Evolutionary conservation across 169 alveolate genomes (phyloP).

Genomic region (Eimeria falciformis): DNA sequence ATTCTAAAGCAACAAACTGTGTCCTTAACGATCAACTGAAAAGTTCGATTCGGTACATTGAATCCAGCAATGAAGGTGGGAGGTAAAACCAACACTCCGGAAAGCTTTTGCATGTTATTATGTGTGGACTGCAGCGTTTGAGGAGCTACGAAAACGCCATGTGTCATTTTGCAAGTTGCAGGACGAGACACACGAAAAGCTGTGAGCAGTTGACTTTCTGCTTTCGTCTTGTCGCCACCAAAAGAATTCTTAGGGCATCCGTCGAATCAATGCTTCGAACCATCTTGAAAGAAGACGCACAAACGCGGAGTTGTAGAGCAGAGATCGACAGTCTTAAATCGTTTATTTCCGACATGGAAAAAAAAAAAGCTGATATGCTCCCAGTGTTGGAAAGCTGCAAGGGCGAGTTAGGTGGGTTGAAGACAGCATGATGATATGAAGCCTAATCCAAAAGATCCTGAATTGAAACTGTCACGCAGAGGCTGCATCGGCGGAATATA

Average conservation of each 20-base stretch:
- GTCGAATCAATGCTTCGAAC: constrained; percentile 52
- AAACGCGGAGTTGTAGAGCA: not conserved
- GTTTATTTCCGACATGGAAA: not conserved
- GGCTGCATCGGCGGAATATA: not conserved
- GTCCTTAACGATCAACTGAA: constrained; percentile 11
- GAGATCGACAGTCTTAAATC: not conserved
- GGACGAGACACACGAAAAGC: constrained; percentile 38
- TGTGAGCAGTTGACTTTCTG: constrained; percentile 8
- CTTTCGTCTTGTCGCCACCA: not conserved
- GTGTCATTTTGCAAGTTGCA: constrained; percentile 44
- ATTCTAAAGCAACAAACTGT: constrained; percentile 36
- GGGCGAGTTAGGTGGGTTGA: constrained; percentile 17
- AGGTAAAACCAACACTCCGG: not conserved
- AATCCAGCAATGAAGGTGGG: constrained; percentile 49
- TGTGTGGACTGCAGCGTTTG: constrained; percentile 3
- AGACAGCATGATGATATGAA: not conserved
- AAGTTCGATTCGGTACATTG: not conserved
- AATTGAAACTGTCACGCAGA: not conserved
- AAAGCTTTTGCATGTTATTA: not conserved
- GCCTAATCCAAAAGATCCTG: not conserved
- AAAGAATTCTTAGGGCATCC: constrained; percentile 9
- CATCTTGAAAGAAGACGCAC: constrained; percentile 17
- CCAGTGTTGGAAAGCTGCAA: constrained; percentile 6
- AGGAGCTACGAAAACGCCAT: constrained; percentile 39
- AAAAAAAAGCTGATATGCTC: not conserved